phyloP scores from a whole-genome alignment of 345 rosid species.

The Gossypium anomalum region DNA sequence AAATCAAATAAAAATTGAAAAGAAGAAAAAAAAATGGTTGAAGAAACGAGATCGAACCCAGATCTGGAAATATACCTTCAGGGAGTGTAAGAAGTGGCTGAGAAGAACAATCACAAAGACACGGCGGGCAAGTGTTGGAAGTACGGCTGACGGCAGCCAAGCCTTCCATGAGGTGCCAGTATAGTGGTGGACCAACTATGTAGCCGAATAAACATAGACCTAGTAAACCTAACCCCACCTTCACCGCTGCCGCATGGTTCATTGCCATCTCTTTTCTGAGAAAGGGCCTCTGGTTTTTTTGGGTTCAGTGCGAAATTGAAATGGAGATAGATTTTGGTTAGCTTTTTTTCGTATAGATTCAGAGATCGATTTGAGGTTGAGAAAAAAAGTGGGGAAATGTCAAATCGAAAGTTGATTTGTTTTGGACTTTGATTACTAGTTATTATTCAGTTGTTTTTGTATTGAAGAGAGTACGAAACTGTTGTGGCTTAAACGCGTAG shows the following conservation, averaged over 20 bases:
- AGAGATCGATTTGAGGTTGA: not conserved
- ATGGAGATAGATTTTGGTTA: not conserved
- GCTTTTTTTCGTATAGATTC: not conserved
- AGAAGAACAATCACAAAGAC: conserved; percentile 81
- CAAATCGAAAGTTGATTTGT: not conserved
- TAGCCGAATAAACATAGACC: conserved; percentile 64
- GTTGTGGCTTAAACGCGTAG: not conserved
- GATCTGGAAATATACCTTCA: conserved; percentile 42
- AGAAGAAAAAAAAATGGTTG: not conserved
- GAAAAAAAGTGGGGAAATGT: not conserved
- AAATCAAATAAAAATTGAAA: not conserved
- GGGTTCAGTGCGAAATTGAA: not conserved
- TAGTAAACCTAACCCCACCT: conserved; percentile 42
- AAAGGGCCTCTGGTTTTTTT: not conserved
- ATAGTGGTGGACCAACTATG: conserved; percentile 86
- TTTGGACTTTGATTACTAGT: not conserved
- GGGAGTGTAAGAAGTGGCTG: conserved; percentile 67
- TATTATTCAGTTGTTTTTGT: not conserved
- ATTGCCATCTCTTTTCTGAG: conserved; percentile 15
- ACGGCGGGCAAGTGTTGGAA: conserved; percentile 49
- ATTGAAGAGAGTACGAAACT: no score
- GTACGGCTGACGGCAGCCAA: conserved; percentile 49
- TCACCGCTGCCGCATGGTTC: conserved; percentile 57
- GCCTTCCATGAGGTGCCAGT: conserved; percentile 80
- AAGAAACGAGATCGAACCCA: not conserved